Evolutionary conservation across 805 yeast genomes (phyloP).

Genomic region (Monosporozyma unispora): DNA sequence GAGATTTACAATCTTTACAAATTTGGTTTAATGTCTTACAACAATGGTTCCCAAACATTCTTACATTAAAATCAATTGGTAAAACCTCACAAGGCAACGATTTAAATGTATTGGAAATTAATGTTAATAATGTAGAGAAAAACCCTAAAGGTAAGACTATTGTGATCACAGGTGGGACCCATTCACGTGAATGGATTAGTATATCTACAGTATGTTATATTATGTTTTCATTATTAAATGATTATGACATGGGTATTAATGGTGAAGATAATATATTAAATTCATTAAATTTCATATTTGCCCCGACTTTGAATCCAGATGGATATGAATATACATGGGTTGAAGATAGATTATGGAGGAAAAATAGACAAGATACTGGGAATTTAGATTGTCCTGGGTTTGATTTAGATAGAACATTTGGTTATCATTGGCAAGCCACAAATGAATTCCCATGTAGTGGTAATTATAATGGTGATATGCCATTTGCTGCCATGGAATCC

Average conservation of each 20-base stretch:
- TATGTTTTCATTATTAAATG: conserved; percentile 36
- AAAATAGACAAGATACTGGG: conserved; percentile 71
- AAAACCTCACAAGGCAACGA: conserved; percentile 67
- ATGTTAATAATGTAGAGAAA: conserved; percentile 36
- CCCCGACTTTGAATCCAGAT: conserved; percentile 86
- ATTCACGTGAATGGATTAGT: conserved; percentile 87
- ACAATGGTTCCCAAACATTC: conserved; percentile 53
- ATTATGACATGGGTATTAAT: background rate
- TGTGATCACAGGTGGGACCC: conserved; percentile 75
- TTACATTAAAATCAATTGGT: conserved; percentile 63
- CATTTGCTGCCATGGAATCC: conserved; percentile 60
- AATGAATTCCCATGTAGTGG: conserved; percentile 72
- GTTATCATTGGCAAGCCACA: conserved; percentile 56
- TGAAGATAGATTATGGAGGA: conserved; percentile 76
- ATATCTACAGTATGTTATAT: conserved; percentile 59
- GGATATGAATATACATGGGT: conserved; percentile 83
- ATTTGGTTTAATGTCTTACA: conserved; percentile 60
- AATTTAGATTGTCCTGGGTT: conserved; percentile 66
- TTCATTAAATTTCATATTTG: conserved; percentile 59
- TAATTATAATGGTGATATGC: conserved; percentile 67
- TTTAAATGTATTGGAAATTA: conserved; percentile 56
- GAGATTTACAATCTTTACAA: conserved; percentile 59
- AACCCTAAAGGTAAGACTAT: conserved; percentile 49
- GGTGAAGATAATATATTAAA: conserved; percentile 33
- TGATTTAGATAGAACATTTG: conserved; percentile 80